phyloP scores from a whole-genome alignment of 805 yeast species.

The Kazachstania taianensis region DNA sequence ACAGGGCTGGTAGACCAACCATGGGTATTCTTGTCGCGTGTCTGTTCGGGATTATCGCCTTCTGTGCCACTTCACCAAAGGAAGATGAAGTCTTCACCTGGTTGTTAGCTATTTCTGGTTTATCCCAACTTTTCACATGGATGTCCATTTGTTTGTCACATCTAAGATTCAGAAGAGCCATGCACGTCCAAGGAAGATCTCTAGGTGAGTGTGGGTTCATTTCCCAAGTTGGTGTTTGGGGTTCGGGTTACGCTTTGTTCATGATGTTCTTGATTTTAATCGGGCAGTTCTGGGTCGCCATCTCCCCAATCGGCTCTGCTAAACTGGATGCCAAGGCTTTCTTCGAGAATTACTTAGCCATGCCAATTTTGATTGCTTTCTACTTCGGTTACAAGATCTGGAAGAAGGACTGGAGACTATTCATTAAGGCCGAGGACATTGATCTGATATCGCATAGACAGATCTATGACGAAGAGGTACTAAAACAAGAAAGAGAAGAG shows the following conservation, averaged over 20 bases:
- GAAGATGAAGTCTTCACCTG: constrained; percentile 52
- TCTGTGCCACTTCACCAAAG: constrained; percentile 54
- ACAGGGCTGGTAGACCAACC: constrained; percentile 53
- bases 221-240: constrained; percentile 43
- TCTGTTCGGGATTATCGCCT: constrained; percentile 50
- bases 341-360: constrained; percentile 39
- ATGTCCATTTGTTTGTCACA: constrained; percentile 45
- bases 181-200: constrained; percentile 44
- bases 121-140: constrained; percentile 58
- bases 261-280: constrained; percentile 41
- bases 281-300: constrained; percentile 59
- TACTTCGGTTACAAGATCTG: constrained; percentile 39
- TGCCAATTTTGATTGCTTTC: constrained; percentile 35
- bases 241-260: constrained; percentile 42
- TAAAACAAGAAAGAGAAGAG: constrained; percentile 28
- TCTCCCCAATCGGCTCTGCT: constrained; percentile 39
- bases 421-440: constrained; percentile 24
- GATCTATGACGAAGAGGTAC: constrained; percentile 26
- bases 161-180: constrained; percentile 49
- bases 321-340: constrained; percentile 33
- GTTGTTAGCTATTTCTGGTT: constrained; percentile 53
- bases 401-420: constrained; percentile 35
- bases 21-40: constrained; percentile 44
- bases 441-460: constrained; percentile 26
- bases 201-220: constrained; percentile 42